A percentile compares a stretch with the other conserved stretches of the same genome.
These are phyloP conservation scores for Tulasnella sp. DNA, from an alignment of 768 basidiomycete genomes.

Conservation along the genomic window DNA sequence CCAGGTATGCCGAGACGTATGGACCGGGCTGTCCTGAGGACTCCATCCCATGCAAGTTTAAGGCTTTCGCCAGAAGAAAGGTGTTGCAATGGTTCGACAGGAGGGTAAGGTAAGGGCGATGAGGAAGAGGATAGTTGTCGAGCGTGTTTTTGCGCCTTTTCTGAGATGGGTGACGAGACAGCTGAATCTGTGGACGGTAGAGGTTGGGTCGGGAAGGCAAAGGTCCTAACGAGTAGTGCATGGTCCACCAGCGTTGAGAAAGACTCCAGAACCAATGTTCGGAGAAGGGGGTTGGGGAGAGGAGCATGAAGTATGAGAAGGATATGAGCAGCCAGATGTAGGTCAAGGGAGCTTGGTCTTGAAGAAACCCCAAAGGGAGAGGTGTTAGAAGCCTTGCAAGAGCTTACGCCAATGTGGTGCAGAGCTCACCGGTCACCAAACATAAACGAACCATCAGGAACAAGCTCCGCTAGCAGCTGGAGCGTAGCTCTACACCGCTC, in stretches of 20 bases:
- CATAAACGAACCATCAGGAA: constrained; percentile 51
- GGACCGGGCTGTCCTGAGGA: neutral
- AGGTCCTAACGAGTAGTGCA: constrained; percentile 48
- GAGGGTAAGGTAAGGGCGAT: constrained; percentile 11
- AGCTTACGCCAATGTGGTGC: neutral
- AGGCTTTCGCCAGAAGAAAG: neutral
- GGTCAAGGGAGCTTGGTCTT: constrained; percentile 62
- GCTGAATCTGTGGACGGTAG: neutral
- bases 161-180: neutral
- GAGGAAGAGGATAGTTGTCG: neutral
- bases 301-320: constrained; percentile 55
- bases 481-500: constrained; percentile 56
- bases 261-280: constrained; percentile 50
- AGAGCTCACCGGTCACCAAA: constrained; percentile 48
- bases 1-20: neutral
- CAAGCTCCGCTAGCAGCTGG: constrained; percentile 54
- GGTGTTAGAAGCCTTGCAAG: neutral
- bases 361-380: neutral
- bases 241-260: constrained; percentile 59
- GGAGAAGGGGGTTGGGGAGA: constrained; percentile 58
- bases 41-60: neutral
- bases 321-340: constrained; percentile 63
- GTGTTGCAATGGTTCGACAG: constrained; percentile 4
- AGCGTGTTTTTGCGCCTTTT: constrained; percentile 1
- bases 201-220: constrained; percentile 33